Evolutionary conservation across 495 filamentous ascomycete species (phyloP).

Genomic region (Pseudevernia furfuracea): DNA sequence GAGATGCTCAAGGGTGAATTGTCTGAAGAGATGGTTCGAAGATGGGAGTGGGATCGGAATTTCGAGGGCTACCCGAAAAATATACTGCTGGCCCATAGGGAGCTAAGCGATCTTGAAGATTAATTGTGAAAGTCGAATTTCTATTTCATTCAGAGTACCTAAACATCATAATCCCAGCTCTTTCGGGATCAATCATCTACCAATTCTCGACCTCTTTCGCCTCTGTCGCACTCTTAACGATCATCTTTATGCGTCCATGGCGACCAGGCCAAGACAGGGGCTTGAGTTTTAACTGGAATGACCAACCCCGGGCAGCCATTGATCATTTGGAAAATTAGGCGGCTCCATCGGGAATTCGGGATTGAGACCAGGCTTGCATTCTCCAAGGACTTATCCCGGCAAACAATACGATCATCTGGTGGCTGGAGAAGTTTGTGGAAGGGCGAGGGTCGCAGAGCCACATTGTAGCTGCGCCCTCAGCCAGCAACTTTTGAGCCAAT

Average conservation of each 20-base stretch:
- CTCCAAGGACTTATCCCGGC: no score
- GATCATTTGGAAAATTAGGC: background rate
- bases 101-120: constrained; percentile 3
- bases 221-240: background rate
- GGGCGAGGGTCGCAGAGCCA: background rate
- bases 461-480: background rate
- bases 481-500: background rate
- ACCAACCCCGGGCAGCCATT: background rate
- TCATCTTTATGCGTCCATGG: background rate
- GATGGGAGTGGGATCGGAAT: constrained; percentile 14
- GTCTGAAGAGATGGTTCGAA: constrained; percentile 1
- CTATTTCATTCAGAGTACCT: background rate
- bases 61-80: constrained; percentile 5
- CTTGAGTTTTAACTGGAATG: background rate
- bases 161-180: background rate
- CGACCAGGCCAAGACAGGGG: background rate
- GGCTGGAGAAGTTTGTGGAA: background rate
- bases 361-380: no score
- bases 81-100: constrained; percentile 9
- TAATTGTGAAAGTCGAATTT: background rate
- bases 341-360: background rate
- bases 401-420: no score
- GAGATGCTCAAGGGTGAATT: constrained; percentile 43
- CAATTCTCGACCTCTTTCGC: background rate
- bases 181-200: background rate